These are phyloP conservation scores for Monilinia aucupariae DNA, from an alignment of 2,329 filamentous ascomycete species.

Conservation along the genomic window DNA sequence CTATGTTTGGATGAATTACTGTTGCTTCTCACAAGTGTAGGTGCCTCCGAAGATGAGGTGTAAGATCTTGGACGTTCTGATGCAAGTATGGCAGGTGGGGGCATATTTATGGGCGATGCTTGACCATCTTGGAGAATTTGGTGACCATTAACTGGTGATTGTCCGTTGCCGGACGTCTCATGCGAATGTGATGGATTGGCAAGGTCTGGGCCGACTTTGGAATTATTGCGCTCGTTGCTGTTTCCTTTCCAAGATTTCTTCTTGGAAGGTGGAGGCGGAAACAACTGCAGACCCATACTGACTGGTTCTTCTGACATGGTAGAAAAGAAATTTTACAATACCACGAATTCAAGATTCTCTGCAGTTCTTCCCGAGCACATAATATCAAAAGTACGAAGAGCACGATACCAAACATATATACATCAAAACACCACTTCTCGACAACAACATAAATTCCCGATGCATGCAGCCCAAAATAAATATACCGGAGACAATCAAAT, in stretches of 20 bases:
- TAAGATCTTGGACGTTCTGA: slow-evolving; percentile 40
- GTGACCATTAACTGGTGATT: slow-evolving; percentile 24
- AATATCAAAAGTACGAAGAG: slow-evolving; percentile 5
- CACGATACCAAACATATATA: slow-evolving; percentile 16
- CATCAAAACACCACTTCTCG: slow-evolving; percentile 3
- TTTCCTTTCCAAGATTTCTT: slow-evolving; percentile 30
- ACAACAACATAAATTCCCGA: not conserved
- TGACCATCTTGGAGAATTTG: slow-evolving; percentile 22
- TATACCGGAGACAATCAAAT: slow-evolving; percentile 7
- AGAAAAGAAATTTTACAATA: slow-evolving; percentile 8
- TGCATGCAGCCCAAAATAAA: slow-evolving; percentile 17
- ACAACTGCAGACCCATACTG: slow-evolving; percentile 33
- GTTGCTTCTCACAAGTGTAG: slow-evolving; percentile 45
- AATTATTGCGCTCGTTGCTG: slow-evolving; percentile 28
- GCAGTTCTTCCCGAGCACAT: not conserved
- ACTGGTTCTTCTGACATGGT: slow-evolving; percentile 29
- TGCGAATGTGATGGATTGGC: slow-evolving; percentile 24
- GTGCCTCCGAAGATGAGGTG: slow-evolving; percentile 47
- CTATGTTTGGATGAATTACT: slow-evolving; percentile 50
- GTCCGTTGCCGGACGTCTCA: slow-evolving; percentile 20
- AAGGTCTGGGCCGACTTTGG: slow-evolving; percentile 26
- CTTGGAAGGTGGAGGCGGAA: slow-evolving; percentile 32
- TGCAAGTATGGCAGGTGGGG: slow-evolving; percentile 28
- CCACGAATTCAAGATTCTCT: slow-evolving; percentile 6
- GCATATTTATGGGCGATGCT: slow-evolving; percentile 25